Evolutionary conservation across 176 grass and related monocot species (phyloP), one percentile per base, ranked within the genome.

Genomic region (Eleusine coracana): DNA sequence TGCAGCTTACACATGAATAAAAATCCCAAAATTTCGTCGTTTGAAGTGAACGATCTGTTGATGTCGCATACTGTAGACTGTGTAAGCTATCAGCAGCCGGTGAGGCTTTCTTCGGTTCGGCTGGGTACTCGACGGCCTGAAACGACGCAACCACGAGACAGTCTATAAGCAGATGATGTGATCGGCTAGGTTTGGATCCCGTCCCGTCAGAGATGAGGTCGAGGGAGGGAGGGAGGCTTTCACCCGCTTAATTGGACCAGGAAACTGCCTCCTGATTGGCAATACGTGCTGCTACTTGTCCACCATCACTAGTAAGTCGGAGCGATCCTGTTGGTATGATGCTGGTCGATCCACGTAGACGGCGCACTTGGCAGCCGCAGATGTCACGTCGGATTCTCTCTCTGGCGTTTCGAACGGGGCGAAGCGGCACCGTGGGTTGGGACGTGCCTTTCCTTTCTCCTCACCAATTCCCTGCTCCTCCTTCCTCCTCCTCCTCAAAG

Each of bases 141-240:
- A 34, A 52, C 42, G 70, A 73, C 70, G 70, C 3, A 52, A 20
- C 7, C 71, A 10, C 28, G 48, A 29, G n/a, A 46, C 40, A 23
- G 10, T 40, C 41, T 25, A 20, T 6, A 34, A 34, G 31, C 31
- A 34, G 23, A 40, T 12, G 59, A 29, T 48, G 59, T 29, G 72
- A 37, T 56, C 62, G 7, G 5, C 25, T 51, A 50, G 27, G 61
- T 66, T 66, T 48, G 76, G 76, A 78, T 66, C 42, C 61, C 76
- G 42, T 79, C 76, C 10, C 44, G 44, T 46, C 44, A 11, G 44
- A 38, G 59, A 34, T 66, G 56, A 34, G 25, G 7, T 10, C 42
- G 31, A 34, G 42, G 42, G 8, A 7, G 45, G n/a, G 41, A 41
- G n/a, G 59, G n/a, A n/a, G 23, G 21, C n/a, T 27, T 27, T 65